Percentiles rank a stretch among this genome's conserved stretches.
phyloP scores from a whole-genome alignment of 2,329 filamentous ascomycete genomes.

The Xylariaceae sp. region DNA sequence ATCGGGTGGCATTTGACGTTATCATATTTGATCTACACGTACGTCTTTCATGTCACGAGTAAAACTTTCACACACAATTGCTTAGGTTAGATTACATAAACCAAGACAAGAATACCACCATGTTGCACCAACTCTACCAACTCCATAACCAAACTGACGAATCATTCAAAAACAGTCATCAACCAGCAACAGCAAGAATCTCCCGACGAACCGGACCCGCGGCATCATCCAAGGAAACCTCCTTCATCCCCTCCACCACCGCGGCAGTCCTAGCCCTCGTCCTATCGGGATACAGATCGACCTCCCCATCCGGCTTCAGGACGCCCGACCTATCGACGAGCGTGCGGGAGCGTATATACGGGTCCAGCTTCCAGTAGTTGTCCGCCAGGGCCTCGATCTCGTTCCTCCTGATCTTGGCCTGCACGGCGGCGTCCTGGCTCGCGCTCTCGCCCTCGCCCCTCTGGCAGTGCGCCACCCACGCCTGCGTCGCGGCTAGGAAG shows the following conservation, averaged over 20 bases:
- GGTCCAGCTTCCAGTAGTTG: conserved; percentile 85
- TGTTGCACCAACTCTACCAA: neutral
- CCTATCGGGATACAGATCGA: conserved; percentile 38
- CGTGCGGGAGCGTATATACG: conserved; percentile 73
- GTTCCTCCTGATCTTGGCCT: conserved; percentile 50
- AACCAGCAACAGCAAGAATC: neutral
- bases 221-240: neutral
- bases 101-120: too few species aligned
- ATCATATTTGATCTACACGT: too few species aligned
- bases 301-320: conserved; percentile 57
- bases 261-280: neutral
- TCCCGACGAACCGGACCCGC: neutral
- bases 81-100: too few species aligned
- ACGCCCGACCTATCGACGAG: conserved; percentile 75
- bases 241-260: neutral
- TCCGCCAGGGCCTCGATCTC: conserved; percentile 56
- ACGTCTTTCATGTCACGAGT: too few species aligned
- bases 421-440: conserved; percentile 37
- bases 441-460: conserved; percentile 35
- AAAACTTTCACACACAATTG: too few species aligned
- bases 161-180: neutral
- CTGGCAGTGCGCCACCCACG: conserved; percentile 57
- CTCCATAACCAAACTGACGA: neutral
- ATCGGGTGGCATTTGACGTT: too few species aligned
- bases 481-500: conserved; percentile 65